A percentile compares a stretch with the other conserved stretches of the same genome.
Evolutionary conservation across 2,329 filamentous ascomycete species (phyloP).

Genomic region (Lachnellula occidentalis): DNA sequence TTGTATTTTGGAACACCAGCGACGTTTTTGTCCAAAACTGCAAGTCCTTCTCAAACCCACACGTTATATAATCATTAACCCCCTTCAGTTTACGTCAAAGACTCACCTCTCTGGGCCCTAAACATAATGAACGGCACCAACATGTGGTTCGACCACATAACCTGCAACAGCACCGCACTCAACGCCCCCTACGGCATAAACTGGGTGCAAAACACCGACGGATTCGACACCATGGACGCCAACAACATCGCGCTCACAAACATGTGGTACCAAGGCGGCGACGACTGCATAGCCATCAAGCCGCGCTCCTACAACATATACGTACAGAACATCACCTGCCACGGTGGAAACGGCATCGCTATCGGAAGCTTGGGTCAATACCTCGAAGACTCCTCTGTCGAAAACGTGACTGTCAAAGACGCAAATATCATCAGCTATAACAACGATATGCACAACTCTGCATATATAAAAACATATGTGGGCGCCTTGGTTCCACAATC

Average conservation of each 20-base stretch:
- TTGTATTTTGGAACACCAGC: conserved; percentile 53
- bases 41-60: conserved; percentile 7
- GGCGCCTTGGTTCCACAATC: conserved; percentile 41
- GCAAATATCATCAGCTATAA: conserved; percentile 42
- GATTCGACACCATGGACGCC: conserved; percentile 52
- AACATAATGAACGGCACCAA: conserved; percentile 55
- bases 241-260: conserved; percentile 44
- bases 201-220: conserved; percentile 54
- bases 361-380: conserved; percentile 52
- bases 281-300: conserved; percentile 54
- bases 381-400: conserved; percentile 46
- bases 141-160: conserved; percentile 46
- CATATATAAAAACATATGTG: conserved; percentile 54
- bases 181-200: conserved; percentile 46
- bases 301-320: conserved; percentile 47
- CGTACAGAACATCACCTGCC: conserved; percentile 44
- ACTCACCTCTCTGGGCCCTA: conserved; percentile 47
- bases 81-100: conserved; percentile 38
- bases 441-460: conserved; percentile 41
- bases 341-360: conserved; percentile 50
- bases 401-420: conserved; percentile 43
- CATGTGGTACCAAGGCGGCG: conserved; percentile 49
- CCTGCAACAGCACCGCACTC: conserved; percentile 44
- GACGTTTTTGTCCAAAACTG: conserved; percentile 47
- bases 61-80: background rate